Base-by-base conservation (phyloP, 129 eudicot genomes). In the Deinandra increscens region DNA sequence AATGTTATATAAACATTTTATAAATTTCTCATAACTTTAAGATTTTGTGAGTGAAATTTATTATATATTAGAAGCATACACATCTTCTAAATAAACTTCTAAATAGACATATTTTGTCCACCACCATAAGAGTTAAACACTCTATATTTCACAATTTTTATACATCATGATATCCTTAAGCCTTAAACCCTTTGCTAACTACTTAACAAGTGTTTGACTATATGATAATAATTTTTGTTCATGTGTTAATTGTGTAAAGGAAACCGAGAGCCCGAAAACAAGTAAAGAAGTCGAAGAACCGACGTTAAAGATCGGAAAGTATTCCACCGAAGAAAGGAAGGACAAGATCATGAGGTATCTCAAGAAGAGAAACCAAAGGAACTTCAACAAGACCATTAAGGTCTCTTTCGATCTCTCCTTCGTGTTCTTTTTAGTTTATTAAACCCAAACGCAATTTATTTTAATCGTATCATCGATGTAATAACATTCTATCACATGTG, bases 301-400 rank as follows among this genome's bases (percentile, higher is more conserved):
- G 5, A 69, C 76, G 5, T 61, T 80, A 71, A 92, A 86, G 81
- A 75, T 92, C 9, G 91, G 86, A 14, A 74, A 85, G 79, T 92
- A 88, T 59, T 86, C 98, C 0, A 80, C 72, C 17, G 96, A 89
- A 78, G 96, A 92, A 78, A 92, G 88, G 83, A 92, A 83, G 79
- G 88, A 86, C 49, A 86, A 88, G 84, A 92, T 92, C 74, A 85
- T 80, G 62, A 87, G 80, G 77, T 92, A 92, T 79, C 84, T 92
- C 23, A 92, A 89, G 81, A 92, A 92, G 78, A 81, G 95, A 86
- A 89, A 86, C 67, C 96, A 89, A 71, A 92, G 98, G 64, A 92
- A 92, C 71, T 92, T 92, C 78, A 87, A 84, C 73, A 92, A 92
- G 74, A 92, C 98, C 19, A 89, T 92, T 71, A 92, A 92, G 96